These are phyloP conservation scores for Elongisporangium senticosum DNA, from an alignment of 352 stramenopile species.

Conservation along the genomic window DNA sequence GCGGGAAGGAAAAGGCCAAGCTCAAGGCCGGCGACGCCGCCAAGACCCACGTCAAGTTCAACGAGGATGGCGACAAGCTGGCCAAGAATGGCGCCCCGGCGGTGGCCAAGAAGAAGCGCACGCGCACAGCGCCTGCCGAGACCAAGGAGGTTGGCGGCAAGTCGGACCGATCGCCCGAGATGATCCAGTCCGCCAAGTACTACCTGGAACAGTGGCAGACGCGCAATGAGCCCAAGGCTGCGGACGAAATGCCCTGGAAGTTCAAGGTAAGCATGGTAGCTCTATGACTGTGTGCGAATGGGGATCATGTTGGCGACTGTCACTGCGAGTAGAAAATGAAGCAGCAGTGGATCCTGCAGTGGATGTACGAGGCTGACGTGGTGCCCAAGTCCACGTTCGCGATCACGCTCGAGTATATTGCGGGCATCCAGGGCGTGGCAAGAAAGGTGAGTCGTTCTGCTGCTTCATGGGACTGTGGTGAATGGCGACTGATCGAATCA, in stretches of 20 bases:
- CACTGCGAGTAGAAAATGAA: slow-evolving; percentile 59
- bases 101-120: slow-evolving; percentile 46
- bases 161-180: slow-evolving; percentile 64
- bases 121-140: slow-evolving; percentile 12
- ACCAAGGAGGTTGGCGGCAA: slow-evolving; percentile 51
- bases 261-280: slow-evolving; percentile 49
- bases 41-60: slow-evolving; percentile 61
- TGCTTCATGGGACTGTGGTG: not conserved
- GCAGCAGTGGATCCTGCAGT: slow-evolving; percentile 74
- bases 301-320: not conserved
- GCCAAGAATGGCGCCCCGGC: slow-evolving; percentile 2
- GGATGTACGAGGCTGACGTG: slow-evolving; percentile 82
- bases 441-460: slow-evolving; percentile 25
- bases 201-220: slow-evolving; percentile 77
- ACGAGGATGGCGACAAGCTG: slow-evolving; percentile 55
- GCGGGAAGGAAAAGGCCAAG: slow-evolving; percentile 56
- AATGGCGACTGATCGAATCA: not conserved
- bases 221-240: slow-evolving; percentile 36
- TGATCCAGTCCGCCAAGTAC: slow-evolving; percentile 77
- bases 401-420: slow-evolving; percentile 67
- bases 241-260: slow-evolving; percentile 67
- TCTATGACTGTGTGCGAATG: not conserved
- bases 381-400: slow-evolving; percentile 78
- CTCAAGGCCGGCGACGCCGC: not conserved
- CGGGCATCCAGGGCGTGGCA: slow-evolving; percentile 59